A percentile compares a stretch with the other conserved stretches of the same genome.
phyloP scores from a whole-genome alignment of 1,284 basidiomycete genomes.

The Ustilago lituana region DNA sequence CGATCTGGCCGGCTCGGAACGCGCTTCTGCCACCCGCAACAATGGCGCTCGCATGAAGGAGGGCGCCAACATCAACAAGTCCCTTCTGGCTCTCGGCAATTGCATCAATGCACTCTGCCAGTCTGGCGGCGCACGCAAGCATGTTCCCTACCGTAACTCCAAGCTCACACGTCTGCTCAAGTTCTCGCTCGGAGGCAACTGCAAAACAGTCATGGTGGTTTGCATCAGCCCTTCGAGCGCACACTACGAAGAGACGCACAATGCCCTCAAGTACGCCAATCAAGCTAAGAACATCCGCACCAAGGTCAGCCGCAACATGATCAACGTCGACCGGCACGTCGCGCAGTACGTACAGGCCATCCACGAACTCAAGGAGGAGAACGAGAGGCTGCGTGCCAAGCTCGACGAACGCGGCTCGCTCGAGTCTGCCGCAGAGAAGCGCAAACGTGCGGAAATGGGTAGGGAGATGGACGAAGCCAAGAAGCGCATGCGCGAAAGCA shows the following conservation, averaged over 20 bases:
- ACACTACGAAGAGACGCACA: conserved; percentile 67
- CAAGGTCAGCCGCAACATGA: conserved; percentile 65
- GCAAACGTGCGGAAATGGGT: conserved; percentile 71
- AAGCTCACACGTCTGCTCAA: conserved; percentile 66
- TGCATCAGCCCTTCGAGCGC: conserved; percentile 65
- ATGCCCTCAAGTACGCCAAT: conserved; percentile 67
- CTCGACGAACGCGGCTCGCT: conserved; percentile 72
- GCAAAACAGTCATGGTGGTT: conserved; percentile 67
- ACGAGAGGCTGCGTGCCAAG: conserved; percentile 85
- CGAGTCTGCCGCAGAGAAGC: conserved; percentile 70
- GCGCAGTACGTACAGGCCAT: conserved; percentile 81
- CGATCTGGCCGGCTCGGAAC: conserved; percentile 65
- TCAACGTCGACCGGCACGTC: conserved; percentile 67
- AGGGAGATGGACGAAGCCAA: conserved; percentile 75
- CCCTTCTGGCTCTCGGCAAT: conserved; percentile 65
- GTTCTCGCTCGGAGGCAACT: conserved; percentile 67
- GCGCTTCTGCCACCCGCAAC: conserved; percentile 65
- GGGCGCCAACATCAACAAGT: conserved; percentile 68
- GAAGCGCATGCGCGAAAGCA: conserved; percentile 77
- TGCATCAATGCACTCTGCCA: conserved; percentile 67
- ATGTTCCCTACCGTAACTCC: conserved; percentile 66
- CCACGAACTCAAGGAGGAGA: conserved; percentile 82
- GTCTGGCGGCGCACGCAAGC: conserved; percentile 51
- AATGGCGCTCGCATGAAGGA: conserved; percentile 67
- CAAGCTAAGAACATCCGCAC: conserved; percentile 67